A percentile compares a stretch with the other conserved stretches of the same genome.
These are phyloP conservation scores for Chrysanthemum seticuspe DNA, from an alignment of 129 eudicot genomes.

Conservation along the genomic window DNA sequence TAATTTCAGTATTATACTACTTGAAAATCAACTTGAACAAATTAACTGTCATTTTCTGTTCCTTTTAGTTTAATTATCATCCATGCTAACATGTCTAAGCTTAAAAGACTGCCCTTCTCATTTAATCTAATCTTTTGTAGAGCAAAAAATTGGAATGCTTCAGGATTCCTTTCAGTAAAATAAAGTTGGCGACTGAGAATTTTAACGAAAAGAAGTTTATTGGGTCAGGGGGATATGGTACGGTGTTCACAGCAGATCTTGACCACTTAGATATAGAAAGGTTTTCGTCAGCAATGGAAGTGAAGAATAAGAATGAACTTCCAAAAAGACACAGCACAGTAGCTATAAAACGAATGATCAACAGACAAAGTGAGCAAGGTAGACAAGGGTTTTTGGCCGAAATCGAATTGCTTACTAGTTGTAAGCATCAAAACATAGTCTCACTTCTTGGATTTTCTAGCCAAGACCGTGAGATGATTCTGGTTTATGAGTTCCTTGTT, in stretches of 20 bases:
- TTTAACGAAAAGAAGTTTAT: background rate
- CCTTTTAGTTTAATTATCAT: too few species aligned
- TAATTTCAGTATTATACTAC: too few species aligned
- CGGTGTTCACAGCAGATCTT: slow-evolving; percentile 10
- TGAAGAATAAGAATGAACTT: background rate
- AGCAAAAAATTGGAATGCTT: background rate
- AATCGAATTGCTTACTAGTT: slow-evolving; percentile 4
- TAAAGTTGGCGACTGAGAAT: background rate
- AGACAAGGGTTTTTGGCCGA: background rate
- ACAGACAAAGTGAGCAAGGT: background rate
- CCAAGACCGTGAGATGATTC: background rate
- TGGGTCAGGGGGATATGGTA: slow-evolving; percentile 3
- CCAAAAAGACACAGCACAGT: background rate
- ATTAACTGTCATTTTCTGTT: too few species aligned
- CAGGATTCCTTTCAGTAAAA: background rate
- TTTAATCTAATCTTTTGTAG: background rate
- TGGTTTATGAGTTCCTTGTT: background rate
- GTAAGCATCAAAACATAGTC: slow-evolving; percentile 3
- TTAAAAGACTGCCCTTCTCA: too few species aligned
- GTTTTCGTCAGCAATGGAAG: background rate
- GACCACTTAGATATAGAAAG: background rate
- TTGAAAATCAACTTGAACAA: too few species aligned
- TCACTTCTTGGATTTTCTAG: slow-evolving; percentile 4
- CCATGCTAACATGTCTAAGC: too few species aligned
- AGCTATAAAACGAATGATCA: slow-evolving; percentile 3